A percentile compares a stretch with the other conserved stretches of the same genome.
phyloP scores from a whole-genome alignment of 2,329 filamentous ascomycete genomes.

The Plectosphaerella plurivora region DNA sequence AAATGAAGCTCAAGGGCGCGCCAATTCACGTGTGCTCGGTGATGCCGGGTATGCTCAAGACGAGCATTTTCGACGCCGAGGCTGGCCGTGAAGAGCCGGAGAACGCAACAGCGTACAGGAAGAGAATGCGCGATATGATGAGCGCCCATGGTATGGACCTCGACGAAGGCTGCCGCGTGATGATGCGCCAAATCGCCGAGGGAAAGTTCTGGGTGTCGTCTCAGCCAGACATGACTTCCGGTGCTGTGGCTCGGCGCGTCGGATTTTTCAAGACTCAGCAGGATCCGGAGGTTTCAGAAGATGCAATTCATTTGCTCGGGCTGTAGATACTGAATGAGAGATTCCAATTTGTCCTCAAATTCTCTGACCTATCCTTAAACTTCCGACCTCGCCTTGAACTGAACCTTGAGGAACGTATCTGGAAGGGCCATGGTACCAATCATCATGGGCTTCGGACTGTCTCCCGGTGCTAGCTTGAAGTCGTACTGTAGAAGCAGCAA shows the following conservation, averaged over 20 bases:
- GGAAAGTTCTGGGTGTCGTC: background rate
- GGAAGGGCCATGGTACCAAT: background rate
- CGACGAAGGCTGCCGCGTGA: background rate
- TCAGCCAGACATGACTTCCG: background rate
- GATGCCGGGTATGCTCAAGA: background rate
- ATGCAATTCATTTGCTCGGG: background rate
- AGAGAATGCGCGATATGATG: background rate
- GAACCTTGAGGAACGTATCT: background rate
- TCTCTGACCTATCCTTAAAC: background rate
- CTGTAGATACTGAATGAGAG: background rate
- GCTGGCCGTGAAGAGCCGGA: background rate
- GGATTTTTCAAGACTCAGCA: background rate
- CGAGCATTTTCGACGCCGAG: background rate
- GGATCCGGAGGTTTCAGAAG: background rate
- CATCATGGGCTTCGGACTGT: background rate
- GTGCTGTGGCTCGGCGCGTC: background rate
- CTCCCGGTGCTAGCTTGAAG: background rate
- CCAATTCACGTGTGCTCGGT: background rate
- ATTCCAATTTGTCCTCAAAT: background rate
- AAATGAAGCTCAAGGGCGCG: background rate
- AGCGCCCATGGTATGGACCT: background rate
- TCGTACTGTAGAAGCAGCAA: background rate
- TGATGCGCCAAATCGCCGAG: background rate
- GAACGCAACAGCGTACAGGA: background rate
- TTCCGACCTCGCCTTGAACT: background rate